These are phyloP conservation scores for Chrysopogon serrulatus DNA, from an alignment of 176 grass and related monocot species.

Conservation along the genomic window DNA sequence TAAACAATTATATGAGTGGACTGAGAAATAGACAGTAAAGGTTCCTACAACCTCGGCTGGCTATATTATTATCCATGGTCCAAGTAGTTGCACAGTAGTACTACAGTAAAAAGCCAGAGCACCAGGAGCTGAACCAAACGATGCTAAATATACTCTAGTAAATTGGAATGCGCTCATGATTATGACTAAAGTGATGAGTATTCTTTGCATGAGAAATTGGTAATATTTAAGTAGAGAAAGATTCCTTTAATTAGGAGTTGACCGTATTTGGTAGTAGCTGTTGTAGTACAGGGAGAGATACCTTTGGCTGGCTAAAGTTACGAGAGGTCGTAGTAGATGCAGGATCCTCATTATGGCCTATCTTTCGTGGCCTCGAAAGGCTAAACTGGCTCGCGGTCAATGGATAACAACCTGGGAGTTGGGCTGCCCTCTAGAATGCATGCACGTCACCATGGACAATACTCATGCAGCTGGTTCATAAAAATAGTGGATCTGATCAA, in stretches of 20 bases:
- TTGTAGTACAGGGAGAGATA: background rate
- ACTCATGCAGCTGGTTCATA: no score
- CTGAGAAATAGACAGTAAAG: no score
- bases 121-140: no score
- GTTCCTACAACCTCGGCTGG: no score
- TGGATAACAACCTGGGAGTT: no score
- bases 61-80: no score
- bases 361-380: constrained; percentile 42
- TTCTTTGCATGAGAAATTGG: background rate
- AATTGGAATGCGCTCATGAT: background rate
- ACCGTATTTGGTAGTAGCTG: constrained; percentile 16
- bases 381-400: constrained; percentile 32
- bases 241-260: constrained; percentile 24
- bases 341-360: constrained; percentile 1
- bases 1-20: no score
- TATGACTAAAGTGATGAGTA: background rate
- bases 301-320: background rate
- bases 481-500: no score
- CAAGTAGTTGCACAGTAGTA: no score
- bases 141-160: background rate
- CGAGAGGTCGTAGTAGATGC: background rate
- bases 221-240: constrained; percentile 9
- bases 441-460: no score
- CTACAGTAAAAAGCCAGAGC: no score
- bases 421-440: no score